phyloP scores from a whole-genome alignment of 2,329 filamentous ascomycete species.

The Colletotrichum limetticola region DNA sequence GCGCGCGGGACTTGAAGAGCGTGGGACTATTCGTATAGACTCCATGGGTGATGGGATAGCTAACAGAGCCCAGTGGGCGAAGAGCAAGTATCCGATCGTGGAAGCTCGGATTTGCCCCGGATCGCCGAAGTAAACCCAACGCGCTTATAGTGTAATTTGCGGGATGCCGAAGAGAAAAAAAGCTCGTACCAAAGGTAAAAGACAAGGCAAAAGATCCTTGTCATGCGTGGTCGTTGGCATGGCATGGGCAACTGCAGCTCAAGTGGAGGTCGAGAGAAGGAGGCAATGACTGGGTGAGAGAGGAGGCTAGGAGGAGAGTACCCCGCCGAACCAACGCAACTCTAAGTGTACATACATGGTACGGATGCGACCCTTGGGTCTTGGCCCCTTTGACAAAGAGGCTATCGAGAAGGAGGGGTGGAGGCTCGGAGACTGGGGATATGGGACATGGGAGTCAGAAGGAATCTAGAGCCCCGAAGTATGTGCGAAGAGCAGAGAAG shows the following conservation, averaged over 20 bases:
- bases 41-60: not conserved
- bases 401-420: not conserved
- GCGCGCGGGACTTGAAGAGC: not conserved
- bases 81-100: constrained; percentile 7
- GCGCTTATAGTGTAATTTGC: constrained; percentile 6
- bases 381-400: constrained; percentile 2
- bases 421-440: not conserved
- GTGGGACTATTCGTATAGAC: not conserved
- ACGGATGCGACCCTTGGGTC: not conserved
- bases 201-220: not conserved
- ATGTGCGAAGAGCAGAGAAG: not conserved
- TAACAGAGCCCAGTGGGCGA: not conserved
- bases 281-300: not conserved
- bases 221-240: not conserved
- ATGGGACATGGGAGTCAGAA: not conserved
- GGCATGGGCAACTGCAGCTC: not conserved
- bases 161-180: constrained; percentile 1
- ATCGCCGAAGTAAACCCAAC: constrained; percentile 21
- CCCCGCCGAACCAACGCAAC: constrained; percentile 30
- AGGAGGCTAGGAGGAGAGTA: not conserved
- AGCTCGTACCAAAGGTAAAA: constrained; percentile 19
- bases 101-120: constrained; percentile 30
- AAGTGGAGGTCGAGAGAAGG: not conserved
- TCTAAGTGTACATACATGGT: constrained; percentile 20
- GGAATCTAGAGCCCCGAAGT: too few species aligned